phyloP scores from a whole-genome alignment of 169 alveolate genomes.

The Eimeria tenella region DNA sequence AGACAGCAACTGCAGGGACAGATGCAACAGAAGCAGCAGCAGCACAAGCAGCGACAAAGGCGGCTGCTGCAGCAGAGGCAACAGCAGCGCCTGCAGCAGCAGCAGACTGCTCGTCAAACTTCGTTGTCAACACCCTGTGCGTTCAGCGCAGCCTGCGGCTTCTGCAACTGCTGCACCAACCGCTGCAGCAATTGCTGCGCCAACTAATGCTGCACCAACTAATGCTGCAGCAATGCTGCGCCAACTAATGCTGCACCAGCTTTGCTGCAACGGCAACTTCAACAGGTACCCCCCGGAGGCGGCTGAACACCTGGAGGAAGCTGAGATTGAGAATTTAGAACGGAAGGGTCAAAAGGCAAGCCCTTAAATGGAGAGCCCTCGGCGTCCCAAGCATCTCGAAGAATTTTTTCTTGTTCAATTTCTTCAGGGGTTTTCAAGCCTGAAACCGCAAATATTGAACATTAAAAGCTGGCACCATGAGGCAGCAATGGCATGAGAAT shows the following conservation, averaged over 20 bases:
- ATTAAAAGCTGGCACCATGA: background rate
- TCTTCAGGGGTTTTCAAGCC: slow-evolving; percentile 91
- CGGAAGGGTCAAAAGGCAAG: slow-evolving; percentile 90
- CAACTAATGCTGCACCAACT: no score
- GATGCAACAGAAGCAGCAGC: background rate
- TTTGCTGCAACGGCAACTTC: no score
- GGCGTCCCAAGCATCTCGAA: slow-evolving; percentile 90
- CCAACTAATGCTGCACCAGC: no score
- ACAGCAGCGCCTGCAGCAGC: background rate
- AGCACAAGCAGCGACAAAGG: background rate
- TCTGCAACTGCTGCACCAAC: no score
- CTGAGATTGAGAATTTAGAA: slow-evolving; percentile 51
- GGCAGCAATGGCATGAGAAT: no score
- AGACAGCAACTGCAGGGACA: background rate
- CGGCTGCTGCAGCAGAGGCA: background rate
- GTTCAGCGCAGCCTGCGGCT: no score
- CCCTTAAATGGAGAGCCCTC: slow-evolving; percentile 94
- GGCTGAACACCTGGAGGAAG: background rate
- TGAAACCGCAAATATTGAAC: background rate
- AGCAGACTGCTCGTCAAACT: background rate
- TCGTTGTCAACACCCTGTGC: no score
- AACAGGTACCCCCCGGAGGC: no score
- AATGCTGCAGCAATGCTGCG: no score
- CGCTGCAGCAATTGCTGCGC: no score
- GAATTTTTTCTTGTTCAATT: slow-evolving; percentile 86